Evolutionary conservation across 345 rosid genomes (phyloP), one percentile per base, ranked within the genome.

Genomic region (Acer yangbiense): DNA sequence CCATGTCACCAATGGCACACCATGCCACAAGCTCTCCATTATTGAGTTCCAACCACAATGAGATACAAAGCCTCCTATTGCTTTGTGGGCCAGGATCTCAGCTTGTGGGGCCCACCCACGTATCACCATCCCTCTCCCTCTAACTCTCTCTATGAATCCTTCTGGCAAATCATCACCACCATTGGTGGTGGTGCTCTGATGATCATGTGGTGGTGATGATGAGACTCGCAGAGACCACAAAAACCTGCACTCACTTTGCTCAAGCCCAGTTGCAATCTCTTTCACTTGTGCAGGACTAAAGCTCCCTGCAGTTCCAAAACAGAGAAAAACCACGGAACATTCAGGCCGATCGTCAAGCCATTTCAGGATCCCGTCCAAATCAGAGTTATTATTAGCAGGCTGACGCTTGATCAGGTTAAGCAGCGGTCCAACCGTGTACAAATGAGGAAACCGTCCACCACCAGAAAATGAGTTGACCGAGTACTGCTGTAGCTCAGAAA

Each of bases 261-360:
- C 90, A 3, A 89, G 48, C 4, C 87, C 92, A 16, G 71, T 67
- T 7, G 91, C 91, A 2, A 84, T 84, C 81, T 89, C 86, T 48
- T 81, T 78, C 32, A 83, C 79, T 80, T 89, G 90, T 4, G 72
- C 23, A 16, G n/a, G 74, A 7, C 54, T 77, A 60, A 58, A 82
- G 39, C 77, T 80, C 27, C 90, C 92, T 0, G 75, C 23, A 78
- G 89, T 86, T 27, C 90, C 90, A 61, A 88, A 90, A 72, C 91
- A 88, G 41, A 90, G 72, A 77, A 77, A 88, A 21, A 86, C 81
- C 54, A 89, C 79, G 0, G 93, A 90, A 20, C 81, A 63, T 32
- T 81, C 77, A 2, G 91, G 85, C 76, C 87, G 87, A 41, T 77
- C 79, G 13, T 85, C 89, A 0, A 90, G 89, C 93, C 93, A 90